Evolutionary conservation across 139 green algal genomes (phyloP).

Genomic region (Chlamydomonas eustigma): DNA sequence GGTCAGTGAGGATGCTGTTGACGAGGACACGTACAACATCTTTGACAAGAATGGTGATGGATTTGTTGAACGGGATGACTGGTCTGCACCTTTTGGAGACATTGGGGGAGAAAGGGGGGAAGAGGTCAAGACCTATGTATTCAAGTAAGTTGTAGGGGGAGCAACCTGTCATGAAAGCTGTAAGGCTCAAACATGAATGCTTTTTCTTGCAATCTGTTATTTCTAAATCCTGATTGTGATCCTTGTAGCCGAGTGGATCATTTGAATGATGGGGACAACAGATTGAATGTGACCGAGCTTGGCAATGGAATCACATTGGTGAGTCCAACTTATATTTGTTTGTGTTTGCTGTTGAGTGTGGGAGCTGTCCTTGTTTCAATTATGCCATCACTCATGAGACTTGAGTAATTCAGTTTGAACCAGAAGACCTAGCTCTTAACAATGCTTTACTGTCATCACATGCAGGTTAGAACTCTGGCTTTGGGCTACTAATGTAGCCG

Average conservation of each 20-base stretch:
- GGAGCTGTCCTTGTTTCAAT: no score
- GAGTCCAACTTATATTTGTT: background rate
- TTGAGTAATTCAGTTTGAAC: no score
- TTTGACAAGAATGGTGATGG: slow-evolving; percentile 32
- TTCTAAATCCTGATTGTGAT: background rate
- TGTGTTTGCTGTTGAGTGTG: background rate
- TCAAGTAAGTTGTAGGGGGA: slow-evolving; percentile 8
- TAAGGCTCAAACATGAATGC: background rate
- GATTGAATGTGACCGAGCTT: slow-evolving; percentile 15
- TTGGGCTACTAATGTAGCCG: slow-evolving; percentile 46
- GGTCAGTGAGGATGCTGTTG: slow-evolving; percentile 27
- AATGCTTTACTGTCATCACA: background rate
- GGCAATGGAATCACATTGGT: slow-evolving; percentile 18
- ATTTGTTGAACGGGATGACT: background rate
- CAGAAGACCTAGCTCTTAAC: background rate
- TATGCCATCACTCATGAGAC: background rate
- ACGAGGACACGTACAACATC: slow-evolving; percentile 29
- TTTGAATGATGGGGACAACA: slow-evolving; percentile 19
- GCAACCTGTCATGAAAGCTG: background rate
- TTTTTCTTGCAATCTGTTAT: background rate
- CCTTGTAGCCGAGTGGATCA: slow-evolving; percentile 24
- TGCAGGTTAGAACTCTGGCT: slow-evolving; percentile 18
- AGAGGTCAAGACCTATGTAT: slow-evolving; percentile 36
- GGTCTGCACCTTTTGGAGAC: slow-evolving; percentile 1
- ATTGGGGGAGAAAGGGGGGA: slow-evolving; percentile 26